Evolutionary conservation across 805 yeast species (phyloP).

Genomic region (Nakazawaea sp.): DNA sequence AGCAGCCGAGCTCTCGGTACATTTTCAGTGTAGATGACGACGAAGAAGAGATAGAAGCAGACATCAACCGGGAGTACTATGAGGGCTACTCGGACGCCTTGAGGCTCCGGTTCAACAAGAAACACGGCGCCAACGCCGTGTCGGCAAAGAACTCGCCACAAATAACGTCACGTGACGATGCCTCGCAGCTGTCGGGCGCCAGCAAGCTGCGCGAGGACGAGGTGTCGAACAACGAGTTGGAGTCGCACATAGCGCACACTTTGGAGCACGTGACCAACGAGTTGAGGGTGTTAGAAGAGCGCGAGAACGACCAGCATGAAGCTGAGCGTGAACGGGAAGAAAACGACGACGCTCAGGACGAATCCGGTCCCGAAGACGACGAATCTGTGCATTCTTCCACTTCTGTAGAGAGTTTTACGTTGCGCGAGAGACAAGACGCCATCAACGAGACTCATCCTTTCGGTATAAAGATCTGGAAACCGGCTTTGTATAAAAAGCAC

Average conservation of each 20-base stretch:
- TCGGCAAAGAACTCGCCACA: slow-evolving; percentile 9
- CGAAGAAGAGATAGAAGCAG: slow-evolving; percentile 62
- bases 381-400: slow-evolving; percentile 29
- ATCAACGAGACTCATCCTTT: slow-evolving; percentile 96
- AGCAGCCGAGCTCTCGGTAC: slow-evolving; percentile 23
- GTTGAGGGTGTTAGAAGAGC: slow-evolving; percentile 18
- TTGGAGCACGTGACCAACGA: slow-evolving; percentile 18
- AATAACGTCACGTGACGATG: slow-evolving; percentile 7
- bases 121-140: slow-evolving; percentile 13
- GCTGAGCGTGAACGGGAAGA: slow-evolving; percentile 10
- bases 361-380: slow-evolving; percentile 21
- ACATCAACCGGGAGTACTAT: slow-evolving; percentile 48
- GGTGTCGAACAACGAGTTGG: slow-evolving; percentile 16
- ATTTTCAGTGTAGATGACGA: slow-evolving; percentile 81
- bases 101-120: slow-evolving; percentile 34
- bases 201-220: slow-evolving; percentile 1
- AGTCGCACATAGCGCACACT: slow-evolving; percentile 20
- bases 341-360: slow-evolving; percentile 14
- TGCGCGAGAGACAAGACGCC: slow-evolving; percentile 91
- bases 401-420: slow-evolving; percentile 76
- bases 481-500: slow-evolving; percentile 87
- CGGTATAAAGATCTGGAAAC: slow-evolving; percentile 98
- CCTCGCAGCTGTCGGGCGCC: slow-evolving; percentile 2
- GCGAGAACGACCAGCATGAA: slow-evolving; percentile 17
- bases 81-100: slow-evolving; percentile 75